Evolutionary conservation across 2,329 filamentous ascomycete species (phyloP).

Genomic region (Neofusicoccum sp.): DNA sequence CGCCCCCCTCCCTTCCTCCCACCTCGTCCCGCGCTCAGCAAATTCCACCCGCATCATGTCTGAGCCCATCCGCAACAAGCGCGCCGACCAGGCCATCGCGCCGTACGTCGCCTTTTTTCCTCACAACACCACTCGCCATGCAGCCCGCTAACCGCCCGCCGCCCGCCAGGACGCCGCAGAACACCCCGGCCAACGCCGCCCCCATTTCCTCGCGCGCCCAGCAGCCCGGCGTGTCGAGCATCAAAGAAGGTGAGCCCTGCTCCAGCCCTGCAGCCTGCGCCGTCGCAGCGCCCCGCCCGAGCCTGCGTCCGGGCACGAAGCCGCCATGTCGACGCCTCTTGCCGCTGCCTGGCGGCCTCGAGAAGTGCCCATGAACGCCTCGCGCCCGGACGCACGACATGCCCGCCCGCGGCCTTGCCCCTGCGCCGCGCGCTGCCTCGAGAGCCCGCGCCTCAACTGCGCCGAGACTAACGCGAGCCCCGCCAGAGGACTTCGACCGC

Average conservation of each 20-base stretch:
- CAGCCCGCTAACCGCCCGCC: slow-evolving; percentile 21
- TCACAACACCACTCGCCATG: slow-evolving; percentile 3
- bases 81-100: slow-evolving; percentile 59
- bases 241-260: slow-evolving; percentile 81
- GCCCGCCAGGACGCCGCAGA: slow-evolving; percentile 82
- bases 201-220: slow-evolving; percentile 97
- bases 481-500: slow-evolving; percentile 83
- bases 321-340: not conserved
- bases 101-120: slow-evolving; percentile 53
- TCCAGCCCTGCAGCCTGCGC: not conserved
- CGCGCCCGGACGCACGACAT: slow-evolving; percentile 9
- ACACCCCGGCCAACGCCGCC: slow-evolving; percentile 92
- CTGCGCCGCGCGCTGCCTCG: not conserved
- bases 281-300: slow-evolving; percentile 20
- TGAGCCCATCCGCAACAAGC: slow-evolving; percentile 67
- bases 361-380: not conserved
- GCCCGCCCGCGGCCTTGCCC: not conserved
- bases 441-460: not conserved
- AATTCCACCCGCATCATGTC: slow-evolving; percentile 52
- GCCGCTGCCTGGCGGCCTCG: slow-evolving; percentile 4
- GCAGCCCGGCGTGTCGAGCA: slow-evolving; percentile 88
- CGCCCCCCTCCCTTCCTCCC: slow-evolving; percentile 17
- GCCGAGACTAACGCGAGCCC: slow-evolving; percentile 37
- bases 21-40: slow-evolving; percentile 26
- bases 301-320: not conserved